Conservation (phyloP, 345 rosid genomes). For the Isatis tinctoria region DNA sequence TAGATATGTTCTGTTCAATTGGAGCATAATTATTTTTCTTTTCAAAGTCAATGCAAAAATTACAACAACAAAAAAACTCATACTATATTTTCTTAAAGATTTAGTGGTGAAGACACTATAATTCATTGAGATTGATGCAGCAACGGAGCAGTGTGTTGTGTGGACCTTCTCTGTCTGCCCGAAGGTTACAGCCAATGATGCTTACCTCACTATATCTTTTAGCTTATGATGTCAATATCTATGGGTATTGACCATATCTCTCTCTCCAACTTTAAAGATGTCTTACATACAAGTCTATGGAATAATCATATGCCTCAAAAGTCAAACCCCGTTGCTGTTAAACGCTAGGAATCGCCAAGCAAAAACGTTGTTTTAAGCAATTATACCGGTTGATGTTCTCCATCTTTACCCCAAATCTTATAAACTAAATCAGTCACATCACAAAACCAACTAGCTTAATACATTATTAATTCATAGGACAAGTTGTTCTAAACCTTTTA, state of each 20-base stretch:
- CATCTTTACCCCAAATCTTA: background rate
- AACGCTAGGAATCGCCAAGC: background rate
- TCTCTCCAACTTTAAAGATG: background rate
- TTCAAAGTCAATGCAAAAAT: slow-evolving; percentile 11
- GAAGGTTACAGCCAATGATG: slow-evolving; percentile 19
- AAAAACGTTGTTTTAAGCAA: background rate
- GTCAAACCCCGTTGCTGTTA: slow-evolving; percentile 15
- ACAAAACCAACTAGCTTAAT: slow-evolving; percentile 19
- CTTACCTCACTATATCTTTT: slow-evolving; percentile 15
- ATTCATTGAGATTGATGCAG: slow-evolving; percentile 1
- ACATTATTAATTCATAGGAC: slow-evolving; percentile 6
- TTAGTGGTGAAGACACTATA: slow-evolving; percentile 3
- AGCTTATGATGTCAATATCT: slow-evolving; percentile 14
- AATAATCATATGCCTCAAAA: slow-evolving; percentile 6
- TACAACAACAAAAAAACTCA: background rate
- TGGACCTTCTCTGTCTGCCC: slow-evolving; percentile 28
- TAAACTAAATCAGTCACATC: background rate
- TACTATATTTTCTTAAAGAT: background rate
- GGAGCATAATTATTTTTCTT: background rate
- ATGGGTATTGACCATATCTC: slow-evolving; percentile 6
- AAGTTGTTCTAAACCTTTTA: slow-evolving; percentile 21
- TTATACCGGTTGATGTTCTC: slow-evolving; percentile 1
- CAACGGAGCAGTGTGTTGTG: slow-evolving; percentile 21
- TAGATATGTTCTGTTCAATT: background rate
- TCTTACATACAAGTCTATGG: background rate